Conservation (phyloP, 495 filamentous ascomycete genomes). For the Penicillium crystallinum region DNA sequence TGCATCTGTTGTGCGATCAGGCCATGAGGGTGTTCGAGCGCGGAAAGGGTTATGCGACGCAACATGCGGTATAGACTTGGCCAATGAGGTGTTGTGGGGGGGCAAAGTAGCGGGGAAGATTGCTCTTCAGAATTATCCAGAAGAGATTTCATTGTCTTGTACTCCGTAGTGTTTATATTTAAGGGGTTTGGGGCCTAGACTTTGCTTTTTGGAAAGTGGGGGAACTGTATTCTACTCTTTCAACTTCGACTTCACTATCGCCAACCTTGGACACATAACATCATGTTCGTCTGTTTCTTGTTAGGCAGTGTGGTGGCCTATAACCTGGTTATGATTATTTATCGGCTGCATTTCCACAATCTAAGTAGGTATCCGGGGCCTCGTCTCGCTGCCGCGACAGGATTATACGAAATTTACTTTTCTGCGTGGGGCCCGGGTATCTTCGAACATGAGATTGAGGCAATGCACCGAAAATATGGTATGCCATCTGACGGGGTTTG, state of each 20-base stretch:
- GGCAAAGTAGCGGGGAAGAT: background rate
- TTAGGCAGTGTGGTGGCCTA: constrained; percentile 24
- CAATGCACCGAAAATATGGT: constrained; percentile 42
- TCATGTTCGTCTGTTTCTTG: constrained; percentile 21
- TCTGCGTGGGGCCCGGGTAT: constrained; percentile 33
- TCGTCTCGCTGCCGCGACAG: constrained; percentile 38
- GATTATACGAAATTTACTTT: constrained; percentile 45
- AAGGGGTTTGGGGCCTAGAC: background rate
- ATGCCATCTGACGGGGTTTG: background rate
- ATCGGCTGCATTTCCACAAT: constrained; percentile 35
- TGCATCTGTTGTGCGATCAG: background rate
- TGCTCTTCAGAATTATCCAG: background rate
- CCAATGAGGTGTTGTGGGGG: background rate
- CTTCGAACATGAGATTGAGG: constrained; percentile 38
- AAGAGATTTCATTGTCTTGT: background rate
- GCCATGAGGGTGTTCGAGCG: background rate
- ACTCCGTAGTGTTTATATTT: background rate
- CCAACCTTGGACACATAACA: background rate
- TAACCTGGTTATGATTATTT: constrained; percentile 20
- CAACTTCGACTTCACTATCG: background rate
- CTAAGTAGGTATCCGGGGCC: constrained; percentile 43
- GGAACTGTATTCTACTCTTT: background rate
- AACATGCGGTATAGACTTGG: constrained; percentile 1
- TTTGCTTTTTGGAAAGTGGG: background rate
- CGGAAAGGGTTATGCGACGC: background rate